Conservation (phyloP, 192 early-diverging fungal species). For the Podila epicladia region DNA sequence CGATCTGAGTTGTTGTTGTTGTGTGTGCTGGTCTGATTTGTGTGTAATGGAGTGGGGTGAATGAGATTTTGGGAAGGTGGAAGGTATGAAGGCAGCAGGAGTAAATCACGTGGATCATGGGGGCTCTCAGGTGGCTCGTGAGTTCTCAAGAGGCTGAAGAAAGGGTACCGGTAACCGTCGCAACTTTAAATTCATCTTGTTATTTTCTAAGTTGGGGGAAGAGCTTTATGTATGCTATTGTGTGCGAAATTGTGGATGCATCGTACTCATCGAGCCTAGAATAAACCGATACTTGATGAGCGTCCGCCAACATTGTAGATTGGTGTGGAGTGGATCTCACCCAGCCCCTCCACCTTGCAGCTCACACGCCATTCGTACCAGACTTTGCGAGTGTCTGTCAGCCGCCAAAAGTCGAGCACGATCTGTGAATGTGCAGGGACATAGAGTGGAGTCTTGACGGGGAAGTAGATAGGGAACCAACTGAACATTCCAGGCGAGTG, state of each 20-base stretch:
- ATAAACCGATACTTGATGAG: conserved; percentile 79
- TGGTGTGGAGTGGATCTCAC: conserved; percentile 51
- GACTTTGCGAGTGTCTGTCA: conserved; percentile 78
- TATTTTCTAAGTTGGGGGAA: too few species aligned
- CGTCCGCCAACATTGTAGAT: conserved; percentile 79
- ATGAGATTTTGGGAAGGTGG: too few species aligned
- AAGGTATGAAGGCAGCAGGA: too few species aligned
- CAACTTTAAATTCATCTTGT: too few species aligned
- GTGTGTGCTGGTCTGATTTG: too few species aligned
- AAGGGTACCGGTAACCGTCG: too few species aligned
- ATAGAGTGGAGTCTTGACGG: conserved; percentile 76
- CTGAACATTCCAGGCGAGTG: conserved; percentile 96
- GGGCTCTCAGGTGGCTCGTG: background rate
- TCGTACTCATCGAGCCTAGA: background rate
- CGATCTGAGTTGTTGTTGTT: too few species aligned
- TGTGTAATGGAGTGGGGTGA: too few species aligned
- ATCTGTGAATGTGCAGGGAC: conserved; percentile 69
- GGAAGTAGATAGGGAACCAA: conserved; percentile 99
- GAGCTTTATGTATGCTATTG: too few species aligned
- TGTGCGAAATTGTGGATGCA: too few species aligned
- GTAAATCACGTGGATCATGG: background rate
- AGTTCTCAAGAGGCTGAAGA: too few species aligned
- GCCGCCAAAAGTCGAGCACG: conserved; percentile 86
- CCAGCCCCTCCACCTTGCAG: conserved; percentile 23
- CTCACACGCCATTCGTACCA: conserved; percentile 97